These are phyloP conservation scores for Volutella citrinella DNA, from an alignment of 2,329 filamentous ascomycete species.

Conservation along the genomic window DNA sequence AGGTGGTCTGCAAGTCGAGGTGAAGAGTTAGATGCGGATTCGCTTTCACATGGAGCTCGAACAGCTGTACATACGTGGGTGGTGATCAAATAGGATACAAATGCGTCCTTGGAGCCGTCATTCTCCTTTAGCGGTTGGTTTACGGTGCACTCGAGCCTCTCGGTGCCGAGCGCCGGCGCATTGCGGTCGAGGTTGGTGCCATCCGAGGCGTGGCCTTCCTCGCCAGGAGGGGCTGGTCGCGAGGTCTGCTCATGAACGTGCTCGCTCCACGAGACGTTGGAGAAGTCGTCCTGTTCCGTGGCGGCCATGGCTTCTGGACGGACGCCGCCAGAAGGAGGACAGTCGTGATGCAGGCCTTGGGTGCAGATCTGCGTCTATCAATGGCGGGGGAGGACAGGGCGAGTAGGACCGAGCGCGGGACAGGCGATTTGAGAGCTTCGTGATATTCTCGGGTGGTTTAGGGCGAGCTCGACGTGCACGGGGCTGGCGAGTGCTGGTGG, in stretches of 20 bases:
- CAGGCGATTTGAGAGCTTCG: not conserved
- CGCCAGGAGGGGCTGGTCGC: constrained; percentile 15
- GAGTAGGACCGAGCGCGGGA: too few species aligned
- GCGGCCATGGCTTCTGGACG: constrained; percentile 35
- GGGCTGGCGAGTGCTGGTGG: not conserved
- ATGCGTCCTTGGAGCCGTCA: constrained; percentile 93
- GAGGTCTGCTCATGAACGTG: constrained; percentile 42
- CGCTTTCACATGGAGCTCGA: too few species aligned
- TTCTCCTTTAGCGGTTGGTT: constrained; percentile 88
- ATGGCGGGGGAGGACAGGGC: too few species aligned
- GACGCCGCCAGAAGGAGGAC: constrained; percentile 1
- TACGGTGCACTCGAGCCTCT: constrained; percentile 80
- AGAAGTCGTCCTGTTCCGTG: constrained; percentile 68
- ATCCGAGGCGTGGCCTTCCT: constrained; percentile 36
- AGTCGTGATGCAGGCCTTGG: not conserved
- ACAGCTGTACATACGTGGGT: constrained; percentile 62
- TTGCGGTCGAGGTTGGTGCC: constrained; percentile 52
- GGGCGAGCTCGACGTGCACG: too few species aligned
- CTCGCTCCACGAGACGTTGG: constrained; percentile 77
- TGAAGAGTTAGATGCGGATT: too few species aligned
- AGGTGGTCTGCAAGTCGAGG: constrained; percentile 76
- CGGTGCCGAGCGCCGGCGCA: constrained; percentile 63
- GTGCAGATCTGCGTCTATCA: too few species aligned
- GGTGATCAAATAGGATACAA: constrained; percentile 91
- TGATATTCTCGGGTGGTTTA: too few species aligned